Conservation (phyloP, 2,329 filamentous ascomycete species). For the Penicillium corylophilum region DNA sequence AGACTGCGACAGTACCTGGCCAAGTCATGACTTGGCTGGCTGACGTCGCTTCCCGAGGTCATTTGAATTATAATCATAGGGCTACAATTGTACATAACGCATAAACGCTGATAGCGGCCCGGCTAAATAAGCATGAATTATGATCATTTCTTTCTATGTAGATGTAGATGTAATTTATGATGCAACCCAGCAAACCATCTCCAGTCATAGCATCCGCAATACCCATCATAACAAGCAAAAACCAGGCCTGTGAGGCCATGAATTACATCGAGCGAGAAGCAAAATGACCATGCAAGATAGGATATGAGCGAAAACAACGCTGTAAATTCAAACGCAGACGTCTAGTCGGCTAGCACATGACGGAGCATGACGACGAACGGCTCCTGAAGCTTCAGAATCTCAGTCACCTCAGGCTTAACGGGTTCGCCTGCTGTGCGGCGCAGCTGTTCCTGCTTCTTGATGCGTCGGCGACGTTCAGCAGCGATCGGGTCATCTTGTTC, state of each 20-base stretch:
- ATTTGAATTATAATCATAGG: not conserved
- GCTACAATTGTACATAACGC: not conserved
- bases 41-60: not conserved
- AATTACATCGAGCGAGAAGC: not conserved
- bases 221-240: not conserved
- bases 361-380: constrained; percentile 81
- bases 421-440: constrained; percentile 80
- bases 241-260: not conserved
- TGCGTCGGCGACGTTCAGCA: constrained; percentile 75
- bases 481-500: constrained; percentile 77
- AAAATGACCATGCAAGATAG: not conserved
- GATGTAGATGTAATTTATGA: not conserved
- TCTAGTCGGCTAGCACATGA: constrained; percentile 72
- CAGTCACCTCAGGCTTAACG: constrained; percentile 71
- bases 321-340: not conserved
- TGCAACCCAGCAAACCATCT: not conserved
- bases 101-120: not conserved
- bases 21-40: not conserved
- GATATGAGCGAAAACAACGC: not conserved
- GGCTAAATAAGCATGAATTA: not conserved
- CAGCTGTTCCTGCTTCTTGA: constrained; percentile 75
- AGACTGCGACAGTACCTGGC: not conserved
- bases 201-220: not conserved
- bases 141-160: not conserved
- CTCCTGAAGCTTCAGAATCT: constrained; percentile 76